These are phyloP conservation scores for Puccinia brachypodii DNA, from an alignment of 1,284 basidiomycete genomes.

Conservation along the genomic window DNA sequence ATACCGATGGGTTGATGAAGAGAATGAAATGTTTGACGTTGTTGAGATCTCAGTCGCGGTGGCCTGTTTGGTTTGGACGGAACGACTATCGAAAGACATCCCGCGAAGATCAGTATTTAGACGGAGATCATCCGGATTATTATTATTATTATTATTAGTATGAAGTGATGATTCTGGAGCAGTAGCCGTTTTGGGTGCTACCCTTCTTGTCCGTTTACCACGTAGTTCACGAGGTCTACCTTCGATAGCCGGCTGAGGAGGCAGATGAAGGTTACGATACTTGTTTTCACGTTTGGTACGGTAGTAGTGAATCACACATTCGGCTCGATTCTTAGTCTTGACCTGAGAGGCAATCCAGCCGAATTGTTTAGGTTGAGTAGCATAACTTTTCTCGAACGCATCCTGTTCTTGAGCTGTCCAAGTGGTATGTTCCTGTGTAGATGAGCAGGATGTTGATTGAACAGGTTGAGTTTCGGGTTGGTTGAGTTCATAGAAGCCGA, in stretches of 20 bases:
- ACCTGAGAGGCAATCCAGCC: conserved; percentile 45
- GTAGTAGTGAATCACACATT: conserved; percentile 49
- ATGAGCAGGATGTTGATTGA: not conserved
- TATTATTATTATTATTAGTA: not conserved
- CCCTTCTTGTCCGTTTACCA: conserved; percentile 31
- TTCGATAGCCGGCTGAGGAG: conserved; percentile 16
- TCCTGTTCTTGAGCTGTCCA: conserved; percentile 46
- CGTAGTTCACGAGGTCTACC: conserved; percentile 27
- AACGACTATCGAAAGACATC: not conserved
- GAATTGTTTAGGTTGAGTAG: conserved; percentile 46
- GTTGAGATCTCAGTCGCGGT: not conserved
- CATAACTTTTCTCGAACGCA: conserved; percentile 37
- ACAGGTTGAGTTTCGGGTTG: conserved; percentile 15
- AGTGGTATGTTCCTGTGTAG: not conserved
- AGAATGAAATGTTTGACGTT: not conserved
- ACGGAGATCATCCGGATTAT: conserved; percentile 3
- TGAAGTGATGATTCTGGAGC: not conserved
- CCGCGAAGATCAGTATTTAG: conserved; percentile 5
- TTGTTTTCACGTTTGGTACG: conserved; percentile 44
- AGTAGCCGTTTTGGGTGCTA: not conserved
- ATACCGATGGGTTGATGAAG: conserved; percentile 3
- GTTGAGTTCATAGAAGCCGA: conserved; percentile 36
- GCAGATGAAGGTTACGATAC: conserved; percentile 42
- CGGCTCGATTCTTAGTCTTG: conserved; percentile 35
- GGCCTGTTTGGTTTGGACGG: not conserved